Evolutionary conservation across 352 stramenopile species (phyloP).

Genomic region (Phytophthora litchii): DNA sequence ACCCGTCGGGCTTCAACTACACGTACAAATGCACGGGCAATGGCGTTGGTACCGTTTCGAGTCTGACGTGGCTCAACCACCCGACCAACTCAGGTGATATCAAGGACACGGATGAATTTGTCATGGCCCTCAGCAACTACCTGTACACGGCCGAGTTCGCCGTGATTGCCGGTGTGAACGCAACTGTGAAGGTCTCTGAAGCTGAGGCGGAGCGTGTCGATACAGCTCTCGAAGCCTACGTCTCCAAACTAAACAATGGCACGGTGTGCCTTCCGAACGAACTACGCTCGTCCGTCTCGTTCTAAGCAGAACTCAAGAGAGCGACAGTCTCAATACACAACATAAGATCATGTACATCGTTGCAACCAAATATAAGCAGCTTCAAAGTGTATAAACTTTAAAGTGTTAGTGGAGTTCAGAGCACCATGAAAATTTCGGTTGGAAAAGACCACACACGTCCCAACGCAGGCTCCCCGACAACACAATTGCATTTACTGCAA

Average conservation of each 20-base stretch:
- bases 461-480: background rate
- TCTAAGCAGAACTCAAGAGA: slow-evolving; percentile 20
- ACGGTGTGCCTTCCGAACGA: slow-evolving; percentile 29
- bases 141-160: slow-evolving; percentile 62
- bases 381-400: background rate
- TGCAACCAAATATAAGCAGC: slow-evolving; percentile 28
- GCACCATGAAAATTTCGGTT: background rate
- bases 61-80: slow-evolving; percentile 64
- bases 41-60: slow-evolving; percentile 43
- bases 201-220: slow-evolving; percentile 59
- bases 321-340: slow-evolving; percentile 21
- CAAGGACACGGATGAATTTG: slow-evolving; percentile 60
- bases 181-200: slow-evolving; percentile 48
- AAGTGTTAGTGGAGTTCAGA: too few relatives aligned
- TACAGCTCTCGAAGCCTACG: slow-evolving; percentile 48
- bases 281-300: slow-evolving; percentile 32
- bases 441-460: background rate
- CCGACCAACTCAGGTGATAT: slow-evolving; percentile 53
- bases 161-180: slow-evolving; percentile 37
- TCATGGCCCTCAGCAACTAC: slow-evolving; percentile 63
- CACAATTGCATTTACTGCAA: too few relatives aligned
- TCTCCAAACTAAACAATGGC: slow-evolving; percentile 26
- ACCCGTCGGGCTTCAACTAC: slow-evolving; percentile 73
- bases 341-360: slow-evolving; percentile 11
- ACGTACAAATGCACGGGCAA: slow-evolving; percentile 60